Percentiles rank a stretch among this genome's conserved stretches.
These are phyloP conservation scores for Thecaphora thlaspeos DNA, from an alignment of 1,284 basidiomycete species.

Conservation along the genomic window DNA sequence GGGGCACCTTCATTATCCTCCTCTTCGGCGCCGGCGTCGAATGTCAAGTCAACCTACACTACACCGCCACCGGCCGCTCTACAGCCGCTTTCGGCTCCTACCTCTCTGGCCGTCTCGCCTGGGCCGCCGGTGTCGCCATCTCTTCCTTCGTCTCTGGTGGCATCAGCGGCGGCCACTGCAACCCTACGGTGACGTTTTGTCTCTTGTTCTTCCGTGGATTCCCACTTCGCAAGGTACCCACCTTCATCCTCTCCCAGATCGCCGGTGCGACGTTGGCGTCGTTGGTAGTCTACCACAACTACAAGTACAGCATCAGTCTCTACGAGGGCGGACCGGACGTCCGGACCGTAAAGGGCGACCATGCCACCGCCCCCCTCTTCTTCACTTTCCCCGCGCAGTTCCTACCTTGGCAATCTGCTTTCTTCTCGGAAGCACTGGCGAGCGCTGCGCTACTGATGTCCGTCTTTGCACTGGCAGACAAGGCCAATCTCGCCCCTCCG, in stretches of 20 bases:
- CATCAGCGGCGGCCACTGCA: constrained; percentile 40
- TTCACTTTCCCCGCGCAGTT: constrained; percentile 64
- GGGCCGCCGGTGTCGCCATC: constrained; percentile 49
- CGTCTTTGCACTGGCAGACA: constrained; percentile 33
- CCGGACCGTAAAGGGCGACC: constrained; percentile 63
- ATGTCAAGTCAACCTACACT: constrained; percentile 49
- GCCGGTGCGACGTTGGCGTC: constrained; percentile 71
- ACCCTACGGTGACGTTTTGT: constrained; percentile 63
- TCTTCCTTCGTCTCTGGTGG: constrained; percentile 44
- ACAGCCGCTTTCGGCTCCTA: constrained; percentile 31
- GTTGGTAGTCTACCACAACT: constrained; percentile 71
- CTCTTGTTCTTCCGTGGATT: constrained; percentile 71
- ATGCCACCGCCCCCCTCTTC: constrained; percentile 69
- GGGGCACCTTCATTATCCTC: constrained; percentile 45
- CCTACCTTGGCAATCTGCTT: constrained; percentile 22
- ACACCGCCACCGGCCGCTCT: constrained; percentile 7
- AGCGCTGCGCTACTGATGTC: constrained; percentile 39
- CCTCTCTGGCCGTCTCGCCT: constrained; percentile 37
- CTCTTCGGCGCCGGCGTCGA: constrained; percentile 51
- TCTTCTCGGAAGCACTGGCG: constrained; percentile 42
- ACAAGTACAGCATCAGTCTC: constrained; percentile 71
- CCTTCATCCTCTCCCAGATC: constrained; percentile 70
- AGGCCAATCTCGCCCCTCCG: constrained; percentile 62
- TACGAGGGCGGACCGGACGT: constrained; percentile 67
- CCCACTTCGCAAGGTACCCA: constrained; percentile 74